Percentiles rank a stretch among this genome's conserved stretches.
These are phyloP conservation scores for Auxenochlorella pyrenoidosa DNA, from an alignment of 139 green algal species.

Conservation along the genomic window DNA sequence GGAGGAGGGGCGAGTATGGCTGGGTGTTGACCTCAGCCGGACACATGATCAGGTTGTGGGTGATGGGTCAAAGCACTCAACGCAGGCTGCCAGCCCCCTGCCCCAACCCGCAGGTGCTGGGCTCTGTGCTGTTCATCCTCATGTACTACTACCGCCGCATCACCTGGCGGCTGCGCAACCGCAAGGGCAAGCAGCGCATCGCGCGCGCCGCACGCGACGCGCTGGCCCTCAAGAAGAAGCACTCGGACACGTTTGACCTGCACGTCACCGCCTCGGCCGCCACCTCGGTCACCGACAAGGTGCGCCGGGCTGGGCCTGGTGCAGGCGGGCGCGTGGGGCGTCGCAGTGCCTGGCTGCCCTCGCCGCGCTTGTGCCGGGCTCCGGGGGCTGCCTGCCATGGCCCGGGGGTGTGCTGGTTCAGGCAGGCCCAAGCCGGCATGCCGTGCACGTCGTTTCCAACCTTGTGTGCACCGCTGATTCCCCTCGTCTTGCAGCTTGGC, in stretches of 20 bases:
- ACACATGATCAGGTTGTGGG: too few relatives aligned
- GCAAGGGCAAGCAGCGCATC: slow-evolving; percentile 46
- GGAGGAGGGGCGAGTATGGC: background rate
- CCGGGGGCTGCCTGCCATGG: too few relatives aligned
- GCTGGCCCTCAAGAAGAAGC: slow-evolving; percentile 42
- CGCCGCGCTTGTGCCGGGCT: too few relatives aligned
- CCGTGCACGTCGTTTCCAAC: background rate
- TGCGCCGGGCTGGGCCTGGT: background rate
- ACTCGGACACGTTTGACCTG: slow-evolving; percentile 24
- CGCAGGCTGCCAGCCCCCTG: too few relatives aligned
- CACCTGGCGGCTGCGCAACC: slow-evolving; percentile 36
- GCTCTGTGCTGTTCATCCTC: slow-evolving; percentile 35
- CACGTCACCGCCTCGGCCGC: slow-evolving; percentile 20
- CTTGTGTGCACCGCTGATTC: background rate
- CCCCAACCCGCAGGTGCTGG: slow-evolving; percentile 16
- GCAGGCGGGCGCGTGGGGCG: too few relatives aligned
- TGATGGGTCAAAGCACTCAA: too few relatives aligned
- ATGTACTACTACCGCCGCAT: slow-evolving; percentile 42
- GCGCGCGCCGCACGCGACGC: slow-evolving; percentile 17
- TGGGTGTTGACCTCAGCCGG: too few relatives aligned
- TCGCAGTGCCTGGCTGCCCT: too few relatives aligned
- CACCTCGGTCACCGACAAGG: slow-evolving; percentile 27
- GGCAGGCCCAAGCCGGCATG: too few relatives aligned
- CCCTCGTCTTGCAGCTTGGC: slow-evolving; percentile 18
- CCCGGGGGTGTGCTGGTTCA: too few relatives aligned